phyloP scores from a whole-genome alignment of 1,284 basidiomycete genomes.

The Trichosporon sp. region DNA sequence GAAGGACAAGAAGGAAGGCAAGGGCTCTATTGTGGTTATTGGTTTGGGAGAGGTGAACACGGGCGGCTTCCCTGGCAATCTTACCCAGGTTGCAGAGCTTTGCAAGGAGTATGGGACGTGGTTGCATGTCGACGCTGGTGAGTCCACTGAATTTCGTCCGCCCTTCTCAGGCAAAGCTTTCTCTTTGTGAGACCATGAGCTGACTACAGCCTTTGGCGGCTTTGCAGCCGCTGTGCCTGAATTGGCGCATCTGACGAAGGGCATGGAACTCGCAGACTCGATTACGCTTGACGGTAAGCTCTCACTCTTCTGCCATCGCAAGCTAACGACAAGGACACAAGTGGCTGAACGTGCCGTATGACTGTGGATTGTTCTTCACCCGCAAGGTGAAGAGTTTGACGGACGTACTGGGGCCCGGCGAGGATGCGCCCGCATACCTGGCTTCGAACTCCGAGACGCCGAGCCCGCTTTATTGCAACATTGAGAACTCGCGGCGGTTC shows the following conservation, averaged over 20 bases:
- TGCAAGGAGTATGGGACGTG: constrained; percentile 58
- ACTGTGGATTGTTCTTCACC: constrained; percentile 61
- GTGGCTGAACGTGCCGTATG: constrained; percentile 61
- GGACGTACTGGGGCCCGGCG: constrained; percentile 57
- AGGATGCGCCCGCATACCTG: constrained; percentile 58
- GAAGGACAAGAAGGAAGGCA: constrained; percentile 39
- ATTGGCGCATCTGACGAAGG: constrained; percentile 48
- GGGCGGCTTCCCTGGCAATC: constrained; percentile 55
- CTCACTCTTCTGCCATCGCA: background rate
- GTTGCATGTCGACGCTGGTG: constrained; percentile 61
- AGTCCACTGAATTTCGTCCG: constrained; percentile 22
- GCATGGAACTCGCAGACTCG: constrained; percentile 58
- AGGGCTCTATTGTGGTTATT: constrained; percentile 56
- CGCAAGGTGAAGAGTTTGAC: constrained; percentile 46
- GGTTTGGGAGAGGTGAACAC: constrained; percentile 62
- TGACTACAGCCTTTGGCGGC: constrained; percentile 58
- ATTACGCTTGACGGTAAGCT: constrained; percentile 59
- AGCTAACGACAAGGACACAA: constrained; percentile 53
- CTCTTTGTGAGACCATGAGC: background rate
- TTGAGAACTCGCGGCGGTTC: constrained; percentile 62
- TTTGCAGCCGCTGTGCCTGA: constrained; percentile 58
- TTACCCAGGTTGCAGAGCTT: constrained; percentile 51
- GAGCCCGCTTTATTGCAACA: constrained; percentile 55
- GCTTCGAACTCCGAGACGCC: constrained; percentile 23
- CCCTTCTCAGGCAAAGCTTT: background rate